Conservation (phyloP, 169 alveolate species). For the Perkinsus marinus region DNA sequence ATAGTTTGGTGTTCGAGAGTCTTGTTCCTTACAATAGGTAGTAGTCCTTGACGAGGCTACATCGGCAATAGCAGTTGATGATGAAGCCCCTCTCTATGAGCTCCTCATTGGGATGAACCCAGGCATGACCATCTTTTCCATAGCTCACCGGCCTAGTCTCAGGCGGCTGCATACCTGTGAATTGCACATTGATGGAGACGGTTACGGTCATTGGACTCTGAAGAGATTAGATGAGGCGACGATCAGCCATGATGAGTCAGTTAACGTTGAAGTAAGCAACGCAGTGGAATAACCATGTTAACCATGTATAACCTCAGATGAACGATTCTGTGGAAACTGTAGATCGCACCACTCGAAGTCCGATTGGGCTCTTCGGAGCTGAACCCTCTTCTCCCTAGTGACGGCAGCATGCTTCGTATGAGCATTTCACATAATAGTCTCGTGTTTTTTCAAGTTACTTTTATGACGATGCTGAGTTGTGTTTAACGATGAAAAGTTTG, state of each 20-base stretch:
- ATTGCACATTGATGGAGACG: background rate
- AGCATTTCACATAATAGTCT: background rate
- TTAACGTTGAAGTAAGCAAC: background rate
- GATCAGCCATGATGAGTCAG: background rate
- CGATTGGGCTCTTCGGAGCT: background rate
- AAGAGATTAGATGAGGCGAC: background rate
- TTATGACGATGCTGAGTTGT: background rate
- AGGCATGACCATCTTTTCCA: background rate
- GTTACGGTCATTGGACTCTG: background rate
- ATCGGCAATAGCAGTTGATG: background rate
- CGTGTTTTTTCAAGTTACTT: background rate
- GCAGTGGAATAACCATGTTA: background rate
- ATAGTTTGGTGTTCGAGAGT: too few relatives aligned
- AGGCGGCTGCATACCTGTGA: background rate
- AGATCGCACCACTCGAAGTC: background rate
- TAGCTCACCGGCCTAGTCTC: background rate
- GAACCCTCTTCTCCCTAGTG: background rate
- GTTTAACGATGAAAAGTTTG: too few relatives aligned
- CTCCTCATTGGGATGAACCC: background rate
- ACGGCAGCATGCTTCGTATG: too few relatives aligned
- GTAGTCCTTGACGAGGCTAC: constrained; percentile 1
- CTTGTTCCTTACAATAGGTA: too few relatives aligned
- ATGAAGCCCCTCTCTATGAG: background rate
- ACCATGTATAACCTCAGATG: background rate
- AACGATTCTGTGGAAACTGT: background rate